A percentile compares a stretch with the other conserved stretches of the same genome.
Conservation (phyloP, 495 filamentous ascomycete species). For the Penicillium soppii region DNA sequence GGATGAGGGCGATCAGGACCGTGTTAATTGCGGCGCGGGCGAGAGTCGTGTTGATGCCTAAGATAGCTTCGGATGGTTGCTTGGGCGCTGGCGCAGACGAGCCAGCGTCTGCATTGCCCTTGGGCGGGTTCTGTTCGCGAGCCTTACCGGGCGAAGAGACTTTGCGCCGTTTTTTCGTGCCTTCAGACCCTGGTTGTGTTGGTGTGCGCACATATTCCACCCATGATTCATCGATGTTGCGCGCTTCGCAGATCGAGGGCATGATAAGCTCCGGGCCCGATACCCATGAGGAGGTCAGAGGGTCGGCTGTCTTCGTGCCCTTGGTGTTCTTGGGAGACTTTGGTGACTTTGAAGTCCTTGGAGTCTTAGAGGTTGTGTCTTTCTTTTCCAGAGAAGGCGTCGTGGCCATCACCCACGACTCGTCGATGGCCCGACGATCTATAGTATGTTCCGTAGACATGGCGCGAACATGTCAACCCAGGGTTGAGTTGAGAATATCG, state of each 20-base stretch:
- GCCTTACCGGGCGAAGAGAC: slow-evolving; percentile 6
- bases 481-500: no score
- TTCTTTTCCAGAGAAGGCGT: slow-evolving; percentile 15
- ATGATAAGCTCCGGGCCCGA: slow-evolving; percentile 48
- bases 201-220: slow-evolving; percentile 23
- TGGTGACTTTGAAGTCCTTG: no score
- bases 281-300: slow-evolving; percentile 24
- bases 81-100: slow-evolving; percentile 5
- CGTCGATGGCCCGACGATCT: slow-evolving; percentile 31
- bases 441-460: slow-evolving; percentile 29
- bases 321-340: slow-evolving; percentile 8
- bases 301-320: neutral
- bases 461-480: slow-evolving; percentile 18
- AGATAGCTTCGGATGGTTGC: neutral
- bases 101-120: slow-evolving; percentile 6
- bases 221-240: slow-evolving; percentile 41
- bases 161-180: slow-evolving; percentile 31
- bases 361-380: neutral
- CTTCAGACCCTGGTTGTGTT: slow-evolving; percentile 8
- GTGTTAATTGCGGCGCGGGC: slow-evolving; percentile 31
- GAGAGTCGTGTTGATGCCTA: slow-evolving; percentile 5
- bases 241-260: slow-evolving; percentile 43
- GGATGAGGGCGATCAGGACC: slow-evolving; percentile 31
- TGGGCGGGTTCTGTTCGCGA: neutral
- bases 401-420: slow-evolving; percentile 42